Conservation (phyloP, 164 flowering plant species). For the Magnolia changhungtana region DNA sequence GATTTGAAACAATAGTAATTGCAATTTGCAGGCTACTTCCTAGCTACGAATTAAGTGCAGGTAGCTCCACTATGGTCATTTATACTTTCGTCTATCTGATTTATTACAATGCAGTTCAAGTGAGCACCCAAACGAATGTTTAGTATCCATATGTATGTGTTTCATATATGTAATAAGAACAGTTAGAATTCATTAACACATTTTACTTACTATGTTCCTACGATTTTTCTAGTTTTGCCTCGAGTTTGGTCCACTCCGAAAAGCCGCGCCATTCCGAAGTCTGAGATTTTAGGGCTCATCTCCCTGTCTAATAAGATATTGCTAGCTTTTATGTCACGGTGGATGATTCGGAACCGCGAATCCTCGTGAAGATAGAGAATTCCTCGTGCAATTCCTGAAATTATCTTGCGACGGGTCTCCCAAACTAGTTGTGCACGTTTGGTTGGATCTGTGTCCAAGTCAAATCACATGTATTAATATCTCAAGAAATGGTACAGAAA, state of each 20-base stretch:
- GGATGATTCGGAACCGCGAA: slow-evolving; percentile 45
- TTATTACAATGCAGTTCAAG: not conserved
- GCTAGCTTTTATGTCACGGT: slow-evolving; percentile 57
- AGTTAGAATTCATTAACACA: no score
- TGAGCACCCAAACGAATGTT: no score
- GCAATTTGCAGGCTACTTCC: not conserved
- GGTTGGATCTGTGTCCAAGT: not conserved
- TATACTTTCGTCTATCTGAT: not conserved
- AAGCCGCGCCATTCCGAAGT: slow-evolving; percentile 51
- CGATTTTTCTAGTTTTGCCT: slow-evolving; percentile 23
- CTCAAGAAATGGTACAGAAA: no score
- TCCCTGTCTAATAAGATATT: slow-evolving; percentile 46
- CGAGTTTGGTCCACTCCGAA: slow-evolving; percentile 27
- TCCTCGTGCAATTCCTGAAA: slow-evolving; percentile 48
- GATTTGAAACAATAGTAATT: not conserved
- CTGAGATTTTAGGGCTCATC: slow-evolving; percentile 46
- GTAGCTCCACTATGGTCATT: not conserved
- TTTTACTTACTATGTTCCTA: slow-evolving; percentile 39
- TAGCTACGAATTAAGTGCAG: not conserved
- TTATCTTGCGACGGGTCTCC: slow-evolving; percentile 22
- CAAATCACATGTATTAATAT: no score
- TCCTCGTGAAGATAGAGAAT: slow-evolving; percentile 63
- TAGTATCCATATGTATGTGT: no score
- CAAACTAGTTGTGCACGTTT: slow-evolving; percentile 16
- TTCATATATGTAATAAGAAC: no score